phyloP scores from a whole-genome alignment of 495 filamentous ascomycete genomes.

The Recurvomyces mirabilis region DNA sequence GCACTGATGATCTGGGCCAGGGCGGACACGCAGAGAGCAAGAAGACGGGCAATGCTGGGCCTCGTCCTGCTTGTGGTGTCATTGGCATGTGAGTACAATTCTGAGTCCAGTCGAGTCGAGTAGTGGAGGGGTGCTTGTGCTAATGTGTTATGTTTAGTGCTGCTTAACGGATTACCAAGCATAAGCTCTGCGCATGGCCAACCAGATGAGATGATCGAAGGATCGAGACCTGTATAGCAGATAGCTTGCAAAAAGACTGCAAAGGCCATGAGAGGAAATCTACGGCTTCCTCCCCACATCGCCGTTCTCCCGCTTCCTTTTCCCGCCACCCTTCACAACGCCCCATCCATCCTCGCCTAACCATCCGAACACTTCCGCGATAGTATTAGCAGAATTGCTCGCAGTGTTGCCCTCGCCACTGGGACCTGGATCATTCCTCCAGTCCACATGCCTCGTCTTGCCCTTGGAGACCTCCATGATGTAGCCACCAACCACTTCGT shows the following conservation, averaged over 20 bases:
- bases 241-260: no score
- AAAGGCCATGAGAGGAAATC: no score
- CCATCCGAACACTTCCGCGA: not conserved
- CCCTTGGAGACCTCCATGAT: conserved; percentile 51
- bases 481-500: conserved; percentile 30
- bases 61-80: conserved; percentile 89
- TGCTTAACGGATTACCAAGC: not conserved
- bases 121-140: not conserved
- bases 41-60: conserved; percentile 93
- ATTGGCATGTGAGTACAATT: conserved; percentile 53
- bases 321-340: not conserved
- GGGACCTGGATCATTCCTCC: conserved; percentile 50
- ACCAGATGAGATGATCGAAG: no score
- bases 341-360: conserved; percentile 1
- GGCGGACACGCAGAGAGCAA: conserved; percentile 84
- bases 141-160: not conserved
- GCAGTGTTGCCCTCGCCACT: not conserved
- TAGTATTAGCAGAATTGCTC: not conserved
- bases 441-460: conserved; percentile 39
- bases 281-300: no score
- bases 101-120: not conserved
- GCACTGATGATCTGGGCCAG: conserved; percentile 90
- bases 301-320: no score
- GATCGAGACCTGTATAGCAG: no score
- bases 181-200: not conserved